Conservation (phyloP, 2,329 filamentous ascomycete genomes). For the Alternaria hordeiaustralica region DNA sequence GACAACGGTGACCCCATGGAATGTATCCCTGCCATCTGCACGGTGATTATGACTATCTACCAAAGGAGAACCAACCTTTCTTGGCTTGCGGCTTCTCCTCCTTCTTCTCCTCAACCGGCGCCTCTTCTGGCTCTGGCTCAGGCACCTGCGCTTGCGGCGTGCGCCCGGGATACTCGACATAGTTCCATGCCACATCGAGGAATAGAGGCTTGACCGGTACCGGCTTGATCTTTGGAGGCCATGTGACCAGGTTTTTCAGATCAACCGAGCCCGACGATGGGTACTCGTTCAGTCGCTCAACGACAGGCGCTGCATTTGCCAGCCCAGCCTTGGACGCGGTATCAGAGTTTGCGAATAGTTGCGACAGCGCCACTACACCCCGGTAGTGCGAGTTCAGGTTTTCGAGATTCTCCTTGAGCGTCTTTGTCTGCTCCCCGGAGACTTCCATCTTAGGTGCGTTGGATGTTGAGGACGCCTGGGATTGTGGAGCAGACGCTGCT, state of each 20-base stretch:
- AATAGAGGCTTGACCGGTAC: constrained; percentile 95
- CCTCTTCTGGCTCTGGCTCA: constrained; percentile 31
- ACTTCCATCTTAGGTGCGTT: constrained; percentile 73
- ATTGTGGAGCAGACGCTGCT: constrained; percentile 53
- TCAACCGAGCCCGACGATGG: constrained; percentile 71
- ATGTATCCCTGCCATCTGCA: constrained; percentile 1
- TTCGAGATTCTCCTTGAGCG: constrained; percentile 68
- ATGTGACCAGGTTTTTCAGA: constrained; percentile 80
- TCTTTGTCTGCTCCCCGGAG: constrained; percentile 62
- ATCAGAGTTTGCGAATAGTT: constrained; percentile 60
- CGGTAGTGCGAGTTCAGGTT: constrained; percentile 80
- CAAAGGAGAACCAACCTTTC: constrained; percentile 61
- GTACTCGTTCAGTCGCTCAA: constrained; percentile 79
- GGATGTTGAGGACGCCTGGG: constrained; percentile 38
- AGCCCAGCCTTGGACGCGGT: constrained; percentile 55
- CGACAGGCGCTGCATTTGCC: constrained; percentile 64
- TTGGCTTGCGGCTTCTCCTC: constrained; percentile 52
- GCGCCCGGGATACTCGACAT: constrained; percentile 86
- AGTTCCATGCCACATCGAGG: constrained; percentile 97
- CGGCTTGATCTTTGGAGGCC: constrained; percentile 81
- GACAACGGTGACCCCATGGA: constrained; percentile 6
- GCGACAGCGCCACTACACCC: constrained; percentile 82
- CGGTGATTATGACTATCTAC: constrained; percentile 42
- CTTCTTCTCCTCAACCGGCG: constrained; percentile 30
- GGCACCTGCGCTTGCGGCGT: constrained; percentile 41